A percentile compares a stretch with the other conserved stretches of the same genome.
Evolutionary conservation across 2,329 filamentous ascomycete species (phyloP).

Genomic region (Talaromyces sp.): DNA sequence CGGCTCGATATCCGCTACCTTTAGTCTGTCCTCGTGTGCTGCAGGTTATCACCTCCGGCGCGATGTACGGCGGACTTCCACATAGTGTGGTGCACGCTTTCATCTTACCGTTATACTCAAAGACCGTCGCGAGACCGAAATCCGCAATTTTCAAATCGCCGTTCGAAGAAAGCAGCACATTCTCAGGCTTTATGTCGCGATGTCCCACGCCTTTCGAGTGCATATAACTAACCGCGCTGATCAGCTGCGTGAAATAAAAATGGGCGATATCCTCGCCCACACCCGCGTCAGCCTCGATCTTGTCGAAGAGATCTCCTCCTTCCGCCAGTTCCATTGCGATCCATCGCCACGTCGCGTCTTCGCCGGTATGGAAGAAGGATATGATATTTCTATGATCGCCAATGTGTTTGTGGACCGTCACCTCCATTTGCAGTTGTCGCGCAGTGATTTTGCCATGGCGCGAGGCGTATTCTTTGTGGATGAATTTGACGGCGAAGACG

Average conservation of each 20-base stretch:
- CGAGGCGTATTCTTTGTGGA: constrained; percentile 93
- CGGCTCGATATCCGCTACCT: constrained; percentile 54
- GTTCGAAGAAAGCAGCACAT: constrained; percentile 79
- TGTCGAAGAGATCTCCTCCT: constrained; percentile 96
- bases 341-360: constrained; percentile 87
- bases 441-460: constrained; percentile 81
- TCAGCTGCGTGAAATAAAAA: constrained; percentile 89
- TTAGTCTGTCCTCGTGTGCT: constrained; percentile 49
- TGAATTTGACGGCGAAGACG: constrained; percentile 95
- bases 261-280: constrained; percentile 94
- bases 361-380: constrained; percentile 81
- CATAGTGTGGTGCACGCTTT: constrained; percentile 87
- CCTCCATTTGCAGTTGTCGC: constrained; percentile 89
- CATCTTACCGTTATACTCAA: constrained; percentile 77
- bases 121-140: constrained; percentile 92
- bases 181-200: constrained; percentile 89
- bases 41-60: constrained; percentile 74
- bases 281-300: constrained; percentile 95
- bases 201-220: constrained; percentile 94
- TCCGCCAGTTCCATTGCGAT: constrained; percentile 97
- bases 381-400: constrained; percentile 91
- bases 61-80: constrained; percentile 94
- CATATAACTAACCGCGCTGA: constrained; percentile 89
- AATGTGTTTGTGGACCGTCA: constrained; percentile 82
- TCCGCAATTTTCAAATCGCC: constrained; percentile 93